Percentiles rank a stretch among this genome's conserved stretches.
phyloP scores from a whole-genome alignment of 2,329 filamentous ascomycete species.

The Hypoxylon sp. region DNA sequence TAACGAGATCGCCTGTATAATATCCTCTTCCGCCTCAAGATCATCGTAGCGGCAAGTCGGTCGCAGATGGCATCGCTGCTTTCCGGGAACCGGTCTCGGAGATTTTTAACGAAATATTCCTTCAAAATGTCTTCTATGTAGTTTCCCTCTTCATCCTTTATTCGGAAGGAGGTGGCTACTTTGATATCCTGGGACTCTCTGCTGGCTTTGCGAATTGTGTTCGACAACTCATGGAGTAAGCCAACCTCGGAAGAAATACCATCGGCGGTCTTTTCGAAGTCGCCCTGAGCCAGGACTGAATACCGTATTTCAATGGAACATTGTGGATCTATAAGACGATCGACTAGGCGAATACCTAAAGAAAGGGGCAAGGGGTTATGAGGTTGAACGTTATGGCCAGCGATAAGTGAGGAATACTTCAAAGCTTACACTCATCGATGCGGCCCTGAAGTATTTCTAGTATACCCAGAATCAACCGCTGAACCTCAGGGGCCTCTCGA shows the following conservation, averaged over 20 bases:
- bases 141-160: conserved; percentile 21
- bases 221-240: conserved; percentile 28
- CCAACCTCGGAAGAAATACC: conserved; percentile 20
- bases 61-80: conserved; percentile 12
- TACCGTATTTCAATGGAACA: conserved; percentile 3
- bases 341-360: conserved; percentile 5
- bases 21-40: conserved; percentile 21
- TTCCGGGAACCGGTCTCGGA: conserved; percentile 17
- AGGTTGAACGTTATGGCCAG: not conserved
- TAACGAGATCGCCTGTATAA: conserved; percentile 17
- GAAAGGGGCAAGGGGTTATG: not conserved
- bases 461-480: conserved; percentile 11
- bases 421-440: conserved; percentile 11
- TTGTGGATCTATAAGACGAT: not conserved
- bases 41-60: conserved; percentile 19
- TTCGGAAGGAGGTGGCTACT: conserved; percentile 11
- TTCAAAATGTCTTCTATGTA: conserved; percentile 13
- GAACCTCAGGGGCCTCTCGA: conserved; percentile 21
- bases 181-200: conserved; percentile 22
- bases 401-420: not conserved
- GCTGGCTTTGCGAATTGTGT: conserved; percentile 31
- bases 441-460: conserved; percentile 10
- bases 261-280: conserved; percentile 8
- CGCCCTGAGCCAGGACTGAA: not conserved
- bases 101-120: not conserved